phyloP scores from a whole-genome alignment of 148 eudicot species.

The Rhododendron mucronatum region DNA sequence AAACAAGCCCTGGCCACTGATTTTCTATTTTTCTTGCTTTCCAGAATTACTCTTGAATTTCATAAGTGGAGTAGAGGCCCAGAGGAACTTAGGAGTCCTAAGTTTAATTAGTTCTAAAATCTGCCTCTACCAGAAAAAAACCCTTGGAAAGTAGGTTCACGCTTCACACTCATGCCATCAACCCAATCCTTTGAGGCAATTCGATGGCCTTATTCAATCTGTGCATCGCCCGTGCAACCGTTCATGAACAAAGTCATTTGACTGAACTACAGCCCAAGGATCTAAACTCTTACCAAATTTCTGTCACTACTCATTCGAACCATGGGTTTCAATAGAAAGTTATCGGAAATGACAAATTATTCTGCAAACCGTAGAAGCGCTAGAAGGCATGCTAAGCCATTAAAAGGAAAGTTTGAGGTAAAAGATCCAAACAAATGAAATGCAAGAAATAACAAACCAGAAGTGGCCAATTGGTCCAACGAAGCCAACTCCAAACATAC shows the following conservation, averaged over 20 bases:
- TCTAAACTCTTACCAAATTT: neutral
- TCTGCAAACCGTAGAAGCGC: neutral
- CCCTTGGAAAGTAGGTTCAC: neutral
- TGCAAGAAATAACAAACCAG: constrained; percentile 48
- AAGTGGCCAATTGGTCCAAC: constrained; percentile 94
- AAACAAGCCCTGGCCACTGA: neutral
- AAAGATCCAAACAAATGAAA: neutral
- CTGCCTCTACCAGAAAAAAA: neutral
- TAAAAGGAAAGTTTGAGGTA: neutral
- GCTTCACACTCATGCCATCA: neutral
- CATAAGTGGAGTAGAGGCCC: neutral
- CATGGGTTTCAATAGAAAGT: neutral
- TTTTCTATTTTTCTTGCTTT: neutral
- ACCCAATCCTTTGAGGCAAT: neutral
- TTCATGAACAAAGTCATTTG: neutral
- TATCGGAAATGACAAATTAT: neutral
- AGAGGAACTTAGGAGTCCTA: neutral
- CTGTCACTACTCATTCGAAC: neutral
- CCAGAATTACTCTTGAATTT: neutral
- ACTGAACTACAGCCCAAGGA: neutral
- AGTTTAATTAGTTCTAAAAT: neutral
- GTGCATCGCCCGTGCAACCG: neutral
- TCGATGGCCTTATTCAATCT: neutral
- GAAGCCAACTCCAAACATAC: constrained; percentile 84
- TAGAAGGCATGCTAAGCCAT: neutral